Evolutionary conservation across 2,329 filamentous ascomycete species (phyloP).

Genomic region (Metarhizium humberi): DNA sequence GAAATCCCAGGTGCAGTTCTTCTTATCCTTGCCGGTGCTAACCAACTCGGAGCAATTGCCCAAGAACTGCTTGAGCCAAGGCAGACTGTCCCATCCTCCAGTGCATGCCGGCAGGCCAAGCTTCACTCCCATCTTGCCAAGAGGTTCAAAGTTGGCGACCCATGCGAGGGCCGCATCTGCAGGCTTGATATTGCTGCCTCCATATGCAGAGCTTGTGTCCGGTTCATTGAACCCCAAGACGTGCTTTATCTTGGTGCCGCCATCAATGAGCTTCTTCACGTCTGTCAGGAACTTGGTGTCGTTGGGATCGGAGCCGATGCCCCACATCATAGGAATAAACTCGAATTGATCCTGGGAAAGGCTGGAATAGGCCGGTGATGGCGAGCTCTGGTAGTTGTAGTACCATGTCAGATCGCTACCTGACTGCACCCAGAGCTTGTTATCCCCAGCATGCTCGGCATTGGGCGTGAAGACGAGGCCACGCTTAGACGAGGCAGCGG

Average conservation of each 20-base stretch:
- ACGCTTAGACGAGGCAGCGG: constrained; percentile 45
- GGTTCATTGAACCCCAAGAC: constrained; percentile 77
- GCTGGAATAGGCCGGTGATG: constrained; percentile 41
- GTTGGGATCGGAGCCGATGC: constrained; percentile 36
- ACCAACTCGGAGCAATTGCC: constrained; percentile 52
- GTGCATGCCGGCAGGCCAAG: constrained; percentile 65
- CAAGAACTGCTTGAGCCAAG: constrained; percentile 60
- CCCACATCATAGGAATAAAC: constrained; percentile 79
- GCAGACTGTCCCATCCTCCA: constrained; percentile 47
- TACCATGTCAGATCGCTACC: constrained; percentile 66
- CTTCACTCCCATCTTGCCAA: constrained; percentile 54
- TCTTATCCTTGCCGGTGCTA: constrained; percentile 26
- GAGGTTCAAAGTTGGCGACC: constrained; percentile 62
- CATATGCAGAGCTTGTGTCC: constrained; percentile 44
- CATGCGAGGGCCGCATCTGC: constrained; percentile 56
- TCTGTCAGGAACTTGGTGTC: constrained; percentile 52
- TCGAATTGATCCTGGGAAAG: constrained; percentile 48
- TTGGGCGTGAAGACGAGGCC: constrained; percentile 62
- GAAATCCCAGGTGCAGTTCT: constrained; percentile 54
- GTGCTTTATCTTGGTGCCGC: constrained; percentile 50
- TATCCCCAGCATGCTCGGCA: constrained; percentile 45
- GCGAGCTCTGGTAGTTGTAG: constrained; percentile 63
- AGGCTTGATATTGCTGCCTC: constrained; percentile 55
- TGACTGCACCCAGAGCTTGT: constrained; percentile 51
- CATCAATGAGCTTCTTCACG: constrained; percentile 44